A percentile compares a stretch with the other conserved stretches of the same genome.
Conservation (phyloP, 768 basidiomycete genomes). For the Suillus sp. region DNA sequence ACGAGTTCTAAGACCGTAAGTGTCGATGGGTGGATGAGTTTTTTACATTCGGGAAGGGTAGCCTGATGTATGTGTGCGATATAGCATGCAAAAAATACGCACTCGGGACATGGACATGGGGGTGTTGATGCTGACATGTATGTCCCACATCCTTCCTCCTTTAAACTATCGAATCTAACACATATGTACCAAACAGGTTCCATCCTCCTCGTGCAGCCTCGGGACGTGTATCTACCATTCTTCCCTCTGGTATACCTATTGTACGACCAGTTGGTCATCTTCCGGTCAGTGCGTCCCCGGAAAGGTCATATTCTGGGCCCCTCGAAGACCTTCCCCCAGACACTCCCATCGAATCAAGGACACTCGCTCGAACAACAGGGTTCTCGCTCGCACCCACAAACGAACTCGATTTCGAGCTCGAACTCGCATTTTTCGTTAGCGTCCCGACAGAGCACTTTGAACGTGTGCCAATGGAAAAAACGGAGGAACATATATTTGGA, state of each 20-base stretch:
- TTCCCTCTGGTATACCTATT: conserved; percentile 6
- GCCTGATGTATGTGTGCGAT: background rate
- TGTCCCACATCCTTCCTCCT: background rate
- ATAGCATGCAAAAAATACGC: conserved; percentile 13
- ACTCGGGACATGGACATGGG: conserved; percentile 7
- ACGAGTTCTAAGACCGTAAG: conserved; percentile 8
- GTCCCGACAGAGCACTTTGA: conserved; percentile 7
- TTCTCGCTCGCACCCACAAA: conserved; percentile 7
- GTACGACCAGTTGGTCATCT: conserved; percentile 10
- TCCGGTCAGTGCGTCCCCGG: background rate
- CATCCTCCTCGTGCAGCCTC: conserved; percentile 7
- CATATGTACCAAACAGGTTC: conserved; percentile 2
- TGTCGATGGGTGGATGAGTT: background rate
- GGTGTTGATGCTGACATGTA: conserved; percentile 2
- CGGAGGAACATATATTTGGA: conserved; percentile 12
- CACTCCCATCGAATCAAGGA: background rate
- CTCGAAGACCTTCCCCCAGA: background rate
- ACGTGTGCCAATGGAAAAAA: conserved; percentile 8
- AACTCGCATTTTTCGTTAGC: conserved; percentile 10
- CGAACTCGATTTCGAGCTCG: conserved; percentile 9
- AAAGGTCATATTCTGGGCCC: background rate
- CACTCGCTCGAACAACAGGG: background rate
- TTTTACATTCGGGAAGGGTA: background rate
- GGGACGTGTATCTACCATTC: conserved; percentile 7
- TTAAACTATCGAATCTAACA: background rate